Evolutionary conservation across 257 asterid genomes (phyloP).

Genomic region (Gentiana macrophylla): DNA sequence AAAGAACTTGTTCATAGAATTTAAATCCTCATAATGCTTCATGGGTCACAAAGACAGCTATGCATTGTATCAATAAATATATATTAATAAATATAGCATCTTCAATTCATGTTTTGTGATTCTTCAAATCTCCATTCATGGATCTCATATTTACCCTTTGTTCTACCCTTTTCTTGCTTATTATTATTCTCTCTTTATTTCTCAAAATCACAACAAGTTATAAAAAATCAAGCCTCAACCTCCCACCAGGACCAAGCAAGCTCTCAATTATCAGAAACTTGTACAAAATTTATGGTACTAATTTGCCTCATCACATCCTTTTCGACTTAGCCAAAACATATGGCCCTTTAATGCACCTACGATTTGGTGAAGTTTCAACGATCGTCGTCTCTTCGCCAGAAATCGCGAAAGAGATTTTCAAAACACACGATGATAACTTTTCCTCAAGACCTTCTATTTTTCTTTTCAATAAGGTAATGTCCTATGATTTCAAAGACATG

Average conservation of each 20-base stretch:
- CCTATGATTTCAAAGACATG: background rate
- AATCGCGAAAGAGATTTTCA: constrained; percentile 9
- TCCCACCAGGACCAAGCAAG: constrained; percentile 1
- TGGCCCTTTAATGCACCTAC: constrained; percentile 1
- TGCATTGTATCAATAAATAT: no score
- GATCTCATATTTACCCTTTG: background rate
- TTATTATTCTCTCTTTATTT: background rate
- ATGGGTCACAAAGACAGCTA: no score
- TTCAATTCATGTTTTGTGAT: no score
- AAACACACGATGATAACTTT: background rate
- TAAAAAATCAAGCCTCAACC: background rate
- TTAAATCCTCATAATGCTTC: no score
- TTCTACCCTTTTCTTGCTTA: background rate
- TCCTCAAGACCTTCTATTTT: background rate
- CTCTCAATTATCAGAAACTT: constrained; percentile 4
- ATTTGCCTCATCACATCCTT: background rate
- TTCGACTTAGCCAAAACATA: background rate
- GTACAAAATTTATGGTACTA: background rate
- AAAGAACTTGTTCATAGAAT: no score
- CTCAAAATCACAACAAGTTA: no score
- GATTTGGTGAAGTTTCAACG: background rate
- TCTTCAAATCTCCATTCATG: background rate
- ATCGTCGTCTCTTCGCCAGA: constrained; percentile 3
- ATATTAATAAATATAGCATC: no score
- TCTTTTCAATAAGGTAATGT: background rate